Conservation (phyloP, 257 asterid genomes). For the Solanum phureja region DNA sequence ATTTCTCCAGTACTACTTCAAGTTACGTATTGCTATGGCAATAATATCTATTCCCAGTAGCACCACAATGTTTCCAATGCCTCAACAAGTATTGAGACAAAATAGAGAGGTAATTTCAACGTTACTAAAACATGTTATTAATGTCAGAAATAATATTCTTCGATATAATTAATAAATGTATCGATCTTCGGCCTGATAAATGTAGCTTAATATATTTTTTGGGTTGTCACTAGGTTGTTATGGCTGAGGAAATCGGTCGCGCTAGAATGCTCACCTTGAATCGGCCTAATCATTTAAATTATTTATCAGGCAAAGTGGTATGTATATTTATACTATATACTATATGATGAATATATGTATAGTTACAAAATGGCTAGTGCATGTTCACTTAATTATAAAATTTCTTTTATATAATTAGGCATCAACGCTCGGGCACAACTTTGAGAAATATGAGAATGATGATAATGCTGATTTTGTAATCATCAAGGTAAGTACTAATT, state of each 20-base stretch:
- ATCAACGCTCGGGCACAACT: conserved; percentile 51
- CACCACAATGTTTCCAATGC: background rate
- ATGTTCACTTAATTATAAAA: background rate
- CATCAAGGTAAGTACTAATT: conserved; percentile 33
- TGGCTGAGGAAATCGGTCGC: conserved; percentile 42
- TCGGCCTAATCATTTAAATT: conserved; percentile 71
- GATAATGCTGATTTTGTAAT: conserved; percentile 55
- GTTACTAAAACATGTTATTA: background rate
- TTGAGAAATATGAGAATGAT: conserved; percentile 79
- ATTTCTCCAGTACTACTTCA: background rate
- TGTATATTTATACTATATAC: too few species aligned
- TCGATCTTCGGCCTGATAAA: background rate
- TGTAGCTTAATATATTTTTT: background rate
- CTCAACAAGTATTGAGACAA: background rate
- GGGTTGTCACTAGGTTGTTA: conserved; percentile 41
- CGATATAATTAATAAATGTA: too few species aligned
- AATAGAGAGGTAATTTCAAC: background rate
- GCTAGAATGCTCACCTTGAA: conserved; percentile 66
- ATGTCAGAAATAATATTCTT: background rate
- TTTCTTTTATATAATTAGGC: background rate
- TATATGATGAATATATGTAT: background rate
- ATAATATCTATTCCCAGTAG: background rate
- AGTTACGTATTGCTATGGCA: background rate
- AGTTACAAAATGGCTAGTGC: background rate
- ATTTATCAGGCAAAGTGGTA: conserved; percentile 56